Base-by-base conservation (phyloP, 257 asterid genomes). In the Solanum habrochaites region DNA sequence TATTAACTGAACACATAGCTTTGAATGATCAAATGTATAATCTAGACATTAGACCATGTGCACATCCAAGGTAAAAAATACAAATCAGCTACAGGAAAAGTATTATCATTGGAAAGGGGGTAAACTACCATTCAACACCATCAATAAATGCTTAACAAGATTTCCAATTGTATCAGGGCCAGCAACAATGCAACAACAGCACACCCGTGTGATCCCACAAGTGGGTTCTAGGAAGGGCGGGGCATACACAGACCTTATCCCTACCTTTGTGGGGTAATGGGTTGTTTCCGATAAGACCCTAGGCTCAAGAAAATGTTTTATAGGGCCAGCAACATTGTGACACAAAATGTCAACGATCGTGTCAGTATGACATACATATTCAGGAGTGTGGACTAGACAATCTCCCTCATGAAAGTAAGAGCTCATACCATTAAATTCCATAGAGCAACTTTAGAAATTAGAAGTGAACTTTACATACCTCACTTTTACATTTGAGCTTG, bases 401-500 rank as follows among this genome's bases (percentile, higher is more conserved):
- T 49, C 21, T 29, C 42, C 7, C 45, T 10, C 21, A 23, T 49
- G 45, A 49, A 49, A 49, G 69, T 11, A 31, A 29, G 42, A 49
- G 64, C 45, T 9, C 85, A 18, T 49, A 81, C 20, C 31, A 81
- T 31, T 81, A 81, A 47, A 81, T 47, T 45, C 70, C 29, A 49
- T 81, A 11, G 21, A 81, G 85, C 14, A 81, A 49, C 45, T 81
- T 49, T 81, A 49, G 45, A 49, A 29, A 81, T 81, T 49, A 31
- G 8, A 31, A 49, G 43, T 43, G 73, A 81, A 49, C 39, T 74
- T 86, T 64, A 86, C 93, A 88, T 88, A 97, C 99, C 99, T 97
- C 98, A 60, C 94, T 95, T 91, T 89, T 96, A 92, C 99, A 95
- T 88, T 97, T 97, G 89, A 97, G 94, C 94, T 97, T 97, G 98